Base-by-base conservation (phyloP, 129 eudicot genomes). In the Solidago caesia region DNA sequence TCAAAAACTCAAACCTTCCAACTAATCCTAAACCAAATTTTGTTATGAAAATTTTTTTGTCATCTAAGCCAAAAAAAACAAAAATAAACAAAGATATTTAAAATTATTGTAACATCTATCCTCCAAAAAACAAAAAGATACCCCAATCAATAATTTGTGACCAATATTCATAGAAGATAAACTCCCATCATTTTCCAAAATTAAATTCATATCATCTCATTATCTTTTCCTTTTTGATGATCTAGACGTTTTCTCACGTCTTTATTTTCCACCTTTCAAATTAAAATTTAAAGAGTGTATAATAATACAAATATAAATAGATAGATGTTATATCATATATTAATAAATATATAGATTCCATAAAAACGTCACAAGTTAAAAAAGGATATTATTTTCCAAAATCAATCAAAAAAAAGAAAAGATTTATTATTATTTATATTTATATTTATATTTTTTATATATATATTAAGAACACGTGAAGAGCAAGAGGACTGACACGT, bases 401-500 rank as follows among this genome's bases (percentile, higher is more conserved):
- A 61, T 73, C n/a, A n/a, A n/a, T n/a, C n/a, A n/a, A n/a, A n/a
- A n/a, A n/a, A n/a, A n/a, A n/a, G n/a, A n/a, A n/a, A n/a, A n/a
- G n/a, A n/a, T n/a, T n/a, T n/a, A n/a, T n/a, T n/a, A n/a, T n/a
- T n/a, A n/a, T n/a, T n/a, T n/a, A n/a, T n/a, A n/a, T n/a, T n/a
- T n/a, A n/a, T n/a, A n/a, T n/a, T n/a, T n/a, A 29, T 29, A 29
- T 2, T 29, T 29, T 29, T 29, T 53, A 53, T 6, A 56, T 56
- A n/a, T 15, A 4, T 56, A 56, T 47, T 59, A 27, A n/a, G 49
- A 48, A 80, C 78, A 77, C 77, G 80, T 64, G 82, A 67, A 61
- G 71, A 67, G 53, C 82, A 66, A 73, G 82, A 76, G 73, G 44
- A 48, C 67, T 61, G 83, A 74, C 85, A 84, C 85, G 85, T 84